phyloP scores from a whole-genome alignment of 306 rosid species.

The Vigna mungo region DNA sequence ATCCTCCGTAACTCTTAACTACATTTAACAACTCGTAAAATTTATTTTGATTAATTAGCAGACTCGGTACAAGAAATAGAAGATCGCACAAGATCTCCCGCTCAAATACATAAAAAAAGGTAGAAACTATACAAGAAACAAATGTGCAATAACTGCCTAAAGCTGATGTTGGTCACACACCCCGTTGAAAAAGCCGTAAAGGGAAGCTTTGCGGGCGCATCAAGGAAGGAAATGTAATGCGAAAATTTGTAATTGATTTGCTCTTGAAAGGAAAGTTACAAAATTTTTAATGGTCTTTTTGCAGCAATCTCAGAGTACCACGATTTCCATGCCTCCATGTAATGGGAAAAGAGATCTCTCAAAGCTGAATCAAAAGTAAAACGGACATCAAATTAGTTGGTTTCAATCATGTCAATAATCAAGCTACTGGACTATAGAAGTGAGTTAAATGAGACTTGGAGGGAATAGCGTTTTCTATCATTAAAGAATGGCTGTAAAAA shows the following conservation, averaged over 20 bases:
- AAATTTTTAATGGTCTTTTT: slow-evolving; percentile 59
- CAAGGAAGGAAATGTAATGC: slow-evolving; percentile 29
- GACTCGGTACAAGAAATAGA: background rate
- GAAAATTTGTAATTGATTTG: slow-evolving; percentile 40
- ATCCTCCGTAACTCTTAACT: no score
- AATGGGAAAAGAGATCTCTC: slow-evolving; percentile 86
- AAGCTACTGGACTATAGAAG: background rate
- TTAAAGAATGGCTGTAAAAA: background rate
- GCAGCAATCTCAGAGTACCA: slow-evolving; percentile 86
- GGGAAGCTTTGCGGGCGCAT: slow-evolving; percentile 39
- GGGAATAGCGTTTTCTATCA: background rate
- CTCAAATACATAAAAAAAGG: background rate
- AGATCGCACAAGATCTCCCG: background rate
- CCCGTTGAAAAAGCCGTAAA: slow-evolving; percentile 23
- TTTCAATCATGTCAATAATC: background rate
- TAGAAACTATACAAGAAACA: slow-evolving; percentile 14
- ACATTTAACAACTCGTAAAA: background rate
- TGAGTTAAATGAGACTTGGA: background rate
- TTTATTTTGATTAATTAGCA: background rate
- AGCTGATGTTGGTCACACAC: slow-evolving; percentile 31
- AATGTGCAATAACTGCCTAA: slow-evolving; percentile 35
- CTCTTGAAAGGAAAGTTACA: slow-evolving; percentile 50
- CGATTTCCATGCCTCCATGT: slow-evolving; percentile 87
- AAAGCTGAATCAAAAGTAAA: slow-evolving; percentile 61
- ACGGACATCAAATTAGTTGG: slow-evolving; percentile 3